Percentiles rank a stretch among this genome's conserved stretches.
Conservation (phyloP, 345 rosid genomes). For the Sisymbrium altissimum region DNA sequence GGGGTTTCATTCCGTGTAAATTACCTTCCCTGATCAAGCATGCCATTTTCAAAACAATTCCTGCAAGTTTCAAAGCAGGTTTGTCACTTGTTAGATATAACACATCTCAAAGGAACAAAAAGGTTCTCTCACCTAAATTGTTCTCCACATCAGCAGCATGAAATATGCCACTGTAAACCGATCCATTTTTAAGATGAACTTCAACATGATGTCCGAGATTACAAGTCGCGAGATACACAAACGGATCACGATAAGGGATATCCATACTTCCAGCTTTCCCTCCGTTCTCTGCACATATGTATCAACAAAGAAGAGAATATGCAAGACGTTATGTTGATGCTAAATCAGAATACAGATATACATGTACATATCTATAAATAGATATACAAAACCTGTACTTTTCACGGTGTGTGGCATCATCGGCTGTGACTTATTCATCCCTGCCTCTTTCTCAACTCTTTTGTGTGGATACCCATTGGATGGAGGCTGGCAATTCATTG, state of each 20-base stretch:
- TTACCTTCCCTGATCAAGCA: slow-evolving; percentile 62
- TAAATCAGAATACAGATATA: slow-evolving; percentile 1
- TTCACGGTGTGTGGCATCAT: slow-evolving; percentile 50
- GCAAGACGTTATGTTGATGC: background rate
- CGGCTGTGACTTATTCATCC: slow-evolving; percentile 46
- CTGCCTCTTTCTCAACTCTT: slow-evolving; percentile 53
- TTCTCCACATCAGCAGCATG: slow-evolving; percentile 70
- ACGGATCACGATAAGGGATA: slow-evolving; percentile 53
- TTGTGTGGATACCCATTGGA: slow-evolving; percentile 66
- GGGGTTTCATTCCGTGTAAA: slow-evolving; percentile 41
- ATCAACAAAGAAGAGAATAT: slow-evolving; percentile 14
- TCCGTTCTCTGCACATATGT: slow-evolving; percentile 37
- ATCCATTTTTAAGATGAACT: slow-evolving; percentile 81
- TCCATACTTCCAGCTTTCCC: slow-evolving; percentile 46
- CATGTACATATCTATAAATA: background rate
- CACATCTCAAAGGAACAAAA: slow-evolving; percentile 10
- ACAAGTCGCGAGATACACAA: slow-evolving; percentile 58
- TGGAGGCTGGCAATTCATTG: slow-evolving; percentile 59
- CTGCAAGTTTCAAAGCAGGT: slow-evolving; percentile 41
- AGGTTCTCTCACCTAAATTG: slow-evolving; percentile 57
- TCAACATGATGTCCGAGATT: slow-evolving; percentile 84
- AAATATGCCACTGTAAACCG: slow-evolving; percentile 70
- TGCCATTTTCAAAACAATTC: slow-evolving; percentile 86
- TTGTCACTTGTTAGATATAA: background rate
- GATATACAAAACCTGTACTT: slow-evolving; percentile 39